These are phyloP conservation scores for Cenchrus americanus DNA, from an alignment of 176 grass and related monocot species.

Conservation along the genomic window DNA sequence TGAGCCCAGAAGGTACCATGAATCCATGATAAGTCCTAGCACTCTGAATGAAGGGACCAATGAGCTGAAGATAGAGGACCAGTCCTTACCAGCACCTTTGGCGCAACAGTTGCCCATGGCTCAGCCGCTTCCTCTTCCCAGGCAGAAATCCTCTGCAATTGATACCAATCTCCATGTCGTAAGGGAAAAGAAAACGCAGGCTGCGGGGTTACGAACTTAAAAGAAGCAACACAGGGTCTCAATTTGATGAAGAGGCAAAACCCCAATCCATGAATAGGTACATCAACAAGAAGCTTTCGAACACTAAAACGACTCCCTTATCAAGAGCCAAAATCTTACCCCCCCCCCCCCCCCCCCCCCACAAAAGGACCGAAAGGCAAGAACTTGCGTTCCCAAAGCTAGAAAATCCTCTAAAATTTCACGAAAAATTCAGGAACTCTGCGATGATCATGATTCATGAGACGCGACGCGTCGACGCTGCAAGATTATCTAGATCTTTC, in stretches of 20 bases:
- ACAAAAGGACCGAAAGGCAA: too few species aligned
- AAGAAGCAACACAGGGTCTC: too few species aligned
- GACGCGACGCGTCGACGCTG: too few species aligned
- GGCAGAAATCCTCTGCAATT: neutral
- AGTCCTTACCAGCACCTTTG: neutral
- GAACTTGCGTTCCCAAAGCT: neutral
- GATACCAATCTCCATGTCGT: neutral
- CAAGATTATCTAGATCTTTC: neutral
- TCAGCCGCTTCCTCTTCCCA: neutral
- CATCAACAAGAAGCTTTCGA: neutral
- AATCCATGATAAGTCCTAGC: neutral
- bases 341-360: too few species aligned
- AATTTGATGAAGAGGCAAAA: neutral
- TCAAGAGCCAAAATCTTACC: neutral
- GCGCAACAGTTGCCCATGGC: constrained; percentile 4
- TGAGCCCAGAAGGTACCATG: neutral
- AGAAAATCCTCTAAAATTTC: neutral
- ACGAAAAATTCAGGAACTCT: neutral
- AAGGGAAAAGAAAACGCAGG: neutral
- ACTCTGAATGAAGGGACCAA: neutral
- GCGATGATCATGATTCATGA: neutral
- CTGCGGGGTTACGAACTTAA: neutral
- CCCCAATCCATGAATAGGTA: neutral
- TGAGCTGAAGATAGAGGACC: neutral
- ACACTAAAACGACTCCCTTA: neutral